A percentile compares a stretch with the other conserved stretches of the same genome.
Evolutionary conservation across 345 rosid genomes (phyloP).

Genomic region (Eucalyptus grandis): DNA sequence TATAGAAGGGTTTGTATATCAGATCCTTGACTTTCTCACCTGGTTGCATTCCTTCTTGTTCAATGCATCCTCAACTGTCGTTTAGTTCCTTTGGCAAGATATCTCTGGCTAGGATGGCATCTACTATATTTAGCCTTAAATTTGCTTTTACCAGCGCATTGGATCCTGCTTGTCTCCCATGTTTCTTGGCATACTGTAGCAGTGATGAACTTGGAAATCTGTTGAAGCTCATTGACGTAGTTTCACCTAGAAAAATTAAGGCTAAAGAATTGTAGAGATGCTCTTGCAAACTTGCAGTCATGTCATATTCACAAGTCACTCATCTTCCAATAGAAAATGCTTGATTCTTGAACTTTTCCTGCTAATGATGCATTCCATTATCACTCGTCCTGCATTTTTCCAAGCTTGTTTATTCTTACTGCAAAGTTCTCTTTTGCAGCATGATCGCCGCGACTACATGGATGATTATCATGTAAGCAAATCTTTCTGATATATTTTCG

Average conservation of each 20-base stretch:
- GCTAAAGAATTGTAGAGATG: neutral
- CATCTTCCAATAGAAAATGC: neutral
- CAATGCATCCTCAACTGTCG: neutral
- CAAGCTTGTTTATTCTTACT: neutral
- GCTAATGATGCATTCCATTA: neutral
- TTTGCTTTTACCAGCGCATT: neutral
- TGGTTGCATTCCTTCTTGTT: neutral
- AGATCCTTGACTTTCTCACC: neutral
- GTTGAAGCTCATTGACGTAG: neutral
- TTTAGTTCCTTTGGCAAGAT: neutral
- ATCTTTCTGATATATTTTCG: neutral
- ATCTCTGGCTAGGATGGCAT: neutral
- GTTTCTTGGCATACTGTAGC: neutral
- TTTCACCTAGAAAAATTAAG: neutral
- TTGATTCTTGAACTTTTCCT: neutral
- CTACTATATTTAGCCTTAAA: neutral
- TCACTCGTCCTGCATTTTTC: neutral
- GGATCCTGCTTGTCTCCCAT: neutral
- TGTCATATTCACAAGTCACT: neutral
- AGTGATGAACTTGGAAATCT: neutral
- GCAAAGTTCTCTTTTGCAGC: constrained; percentile 34
- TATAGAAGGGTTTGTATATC: constrained; percentile 37
- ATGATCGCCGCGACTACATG: constrained; percentile 46
- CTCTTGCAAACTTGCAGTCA: neutral
- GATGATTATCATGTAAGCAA: constrained; percentile 87